These are phyloP conservation scores for Fusarium multiceps DNA, from an alignment of 2,329 filamentous ascomycete genomes.

Conservation along the genomic window DNA sequence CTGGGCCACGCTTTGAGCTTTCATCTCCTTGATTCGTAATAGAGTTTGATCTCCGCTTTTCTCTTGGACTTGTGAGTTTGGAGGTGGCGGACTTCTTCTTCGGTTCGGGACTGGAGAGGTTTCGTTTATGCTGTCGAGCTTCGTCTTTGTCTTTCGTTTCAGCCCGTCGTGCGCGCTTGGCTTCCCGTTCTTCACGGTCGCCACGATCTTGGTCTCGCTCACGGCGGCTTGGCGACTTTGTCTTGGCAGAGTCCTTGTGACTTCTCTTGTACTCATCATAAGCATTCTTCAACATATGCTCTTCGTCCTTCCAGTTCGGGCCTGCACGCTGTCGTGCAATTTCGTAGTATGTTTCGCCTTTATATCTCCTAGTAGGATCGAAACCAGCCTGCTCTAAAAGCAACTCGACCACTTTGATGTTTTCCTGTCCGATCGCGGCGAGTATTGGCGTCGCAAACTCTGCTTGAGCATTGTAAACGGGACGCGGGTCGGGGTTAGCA, in stretches of 20 bases:
- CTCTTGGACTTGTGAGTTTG: slow-evolving; percentile 59
- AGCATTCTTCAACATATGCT: slow-evolving; percentile 79
- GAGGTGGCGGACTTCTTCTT: slow-evolving; percentile 56
- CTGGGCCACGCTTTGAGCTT: slow-evolving; percentile 63
- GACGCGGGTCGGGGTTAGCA: slow-evolving; percentile 74
- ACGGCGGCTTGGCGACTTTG: slow-evolving; percentile 62
- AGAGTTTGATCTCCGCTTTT: slow-evolving; percentile 61
- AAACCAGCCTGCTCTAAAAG: slow-evolving; percentile 81
- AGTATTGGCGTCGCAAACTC: slow-evolving; percentile 93
- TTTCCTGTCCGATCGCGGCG: slow-evolving; percentile 89
- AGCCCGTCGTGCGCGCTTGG: slow-evolving; percentile 56
- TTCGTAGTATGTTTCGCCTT: slow-evolving; percentile 86
- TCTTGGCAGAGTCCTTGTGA: slow-evolving; percentile 61
- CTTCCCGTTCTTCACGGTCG: slow-evolving; percentile 57
- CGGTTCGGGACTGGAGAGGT: slow-evolving; percentile 61
- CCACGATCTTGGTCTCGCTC: slow-evolving; percentile 54
- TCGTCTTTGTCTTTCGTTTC: slow-evolving; percentile 62
- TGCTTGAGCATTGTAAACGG: slow-evolving; percentile 67
- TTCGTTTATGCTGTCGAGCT: slow-evolving; percentile 57
- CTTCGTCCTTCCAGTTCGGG: slow-evolving; percentile 90
- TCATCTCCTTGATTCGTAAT: slow-evolving; percentile 60
- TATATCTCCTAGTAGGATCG: slow-evolving; percentile 81
- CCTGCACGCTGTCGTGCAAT: slow-evolving; percentile 85
- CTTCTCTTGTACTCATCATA: slow-evolving; percentile 73
- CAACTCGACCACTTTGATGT: slow-evolving; percentile 84